phyloP scores from a whole-genome alignment of 2,329 filamentous ascomycete genomes.

The Annulohypoxylon truncatum region DNA sequence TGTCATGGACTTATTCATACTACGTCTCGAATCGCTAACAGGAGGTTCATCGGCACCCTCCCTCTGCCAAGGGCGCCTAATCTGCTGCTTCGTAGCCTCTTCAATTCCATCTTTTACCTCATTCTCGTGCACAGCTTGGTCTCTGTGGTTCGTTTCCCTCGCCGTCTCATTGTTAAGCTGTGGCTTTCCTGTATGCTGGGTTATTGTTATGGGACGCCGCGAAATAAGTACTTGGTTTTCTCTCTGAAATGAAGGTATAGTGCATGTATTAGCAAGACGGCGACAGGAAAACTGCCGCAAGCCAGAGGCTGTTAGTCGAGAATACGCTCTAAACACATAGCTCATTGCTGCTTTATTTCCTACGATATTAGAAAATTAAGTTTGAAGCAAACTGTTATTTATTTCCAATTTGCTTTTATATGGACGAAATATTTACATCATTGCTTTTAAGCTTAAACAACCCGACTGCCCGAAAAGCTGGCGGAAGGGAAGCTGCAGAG shows the following conservation, averaged over 20 bases:
- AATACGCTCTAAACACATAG: slow-evolving; percentile 47
- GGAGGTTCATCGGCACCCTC: slow-evolving; percentile 70
- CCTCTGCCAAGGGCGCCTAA: slow-evolving; percentile 70
- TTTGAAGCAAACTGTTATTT: background rate
- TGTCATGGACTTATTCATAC: slow-evolving; percentile 65
- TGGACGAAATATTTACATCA: slow-evolving; percentile 6
- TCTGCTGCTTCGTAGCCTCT: slow-evolving; percentile 64
- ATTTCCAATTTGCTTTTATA: slow-evolving; percentile 16
- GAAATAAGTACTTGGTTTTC: background rate
- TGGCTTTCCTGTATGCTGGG: slow-evolving; percentile 26
- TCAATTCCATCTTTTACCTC: slow-evolving; percentile 50
- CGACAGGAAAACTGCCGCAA: slow-evolving; percentile 33
- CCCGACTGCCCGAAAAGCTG: slow-evolving; percentile 10
- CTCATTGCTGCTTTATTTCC: slow-evolving; percentile 45
- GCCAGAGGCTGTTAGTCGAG: slow-evolving; percentile 42
- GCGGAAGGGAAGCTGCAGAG: background rate
- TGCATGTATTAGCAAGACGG: slow-evolving; percentile 11
- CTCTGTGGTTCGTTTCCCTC: slow-evolving; percentile 45
- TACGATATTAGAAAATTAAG: slow-evolving; percentile 16
- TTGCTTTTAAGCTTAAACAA: background rate
- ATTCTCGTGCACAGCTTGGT: slow-evolving; percentile 48
- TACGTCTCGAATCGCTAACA: slow-evolving; percentile 60
- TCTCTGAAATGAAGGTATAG: background rate
- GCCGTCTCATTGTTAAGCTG: slow-evolving; percentile 40
- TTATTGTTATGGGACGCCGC: slow-evolving; percentile 35